These are phyloP conservation scores for Pseudocercospora fijiensis DNA, from an alignment of 2,329 filamentous ascomycete genomes.

Conservation along the genomic window DNA sequence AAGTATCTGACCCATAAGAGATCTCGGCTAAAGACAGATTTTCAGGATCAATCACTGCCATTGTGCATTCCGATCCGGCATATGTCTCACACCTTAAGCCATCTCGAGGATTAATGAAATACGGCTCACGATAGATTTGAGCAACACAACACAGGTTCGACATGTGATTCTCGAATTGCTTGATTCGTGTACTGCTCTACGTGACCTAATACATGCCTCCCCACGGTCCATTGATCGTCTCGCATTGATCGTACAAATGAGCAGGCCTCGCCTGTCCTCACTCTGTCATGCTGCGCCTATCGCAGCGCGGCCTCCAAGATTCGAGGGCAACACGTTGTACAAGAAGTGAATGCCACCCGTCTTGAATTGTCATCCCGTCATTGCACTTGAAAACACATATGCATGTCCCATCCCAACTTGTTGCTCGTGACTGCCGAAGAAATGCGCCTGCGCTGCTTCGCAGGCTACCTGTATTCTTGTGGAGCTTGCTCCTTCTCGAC, in stretches of 20 bases:
- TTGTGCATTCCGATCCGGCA: background rate
- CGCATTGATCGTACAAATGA: slow-evolving; percentile 4
- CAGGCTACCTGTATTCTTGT: slow-evolving; percentile 6
- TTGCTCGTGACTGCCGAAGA: slow-evolving; percentile 3
- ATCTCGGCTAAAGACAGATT: background rate
- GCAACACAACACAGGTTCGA: background rate
- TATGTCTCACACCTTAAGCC: background rate
- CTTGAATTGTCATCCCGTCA: slow-evolving; percentile 2
- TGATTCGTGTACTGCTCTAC: slow-evolving; percentile 7
- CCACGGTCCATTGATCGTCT: background rate
- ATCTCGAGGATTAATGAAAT: background rate
- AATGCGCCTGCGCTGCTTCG: slow-evolving; percentile 7
- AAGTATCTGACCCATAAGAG: background rate
- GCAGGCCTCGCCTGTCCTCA: background rate
- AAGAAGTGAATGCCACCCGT: background rate
- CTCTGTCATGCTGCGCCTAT: background rate
- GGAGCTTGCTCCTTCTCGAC: background rate
- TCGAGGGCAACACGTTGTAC: background rate
- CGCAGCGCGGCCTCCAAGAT: background rate
- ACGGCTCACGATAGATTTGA: background rate
- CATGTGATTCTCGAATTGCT: background rate
- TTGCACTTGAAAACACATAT: background rate
- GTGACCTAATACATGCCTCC: background rate
- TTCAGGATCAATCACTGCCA: background rate
- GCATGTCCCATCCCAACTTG: background rate